Evolutionary conservation across 1,284 basidiomycete species (phyloP).

Genomic region (Singerocomus rubriflavus): DNA sequence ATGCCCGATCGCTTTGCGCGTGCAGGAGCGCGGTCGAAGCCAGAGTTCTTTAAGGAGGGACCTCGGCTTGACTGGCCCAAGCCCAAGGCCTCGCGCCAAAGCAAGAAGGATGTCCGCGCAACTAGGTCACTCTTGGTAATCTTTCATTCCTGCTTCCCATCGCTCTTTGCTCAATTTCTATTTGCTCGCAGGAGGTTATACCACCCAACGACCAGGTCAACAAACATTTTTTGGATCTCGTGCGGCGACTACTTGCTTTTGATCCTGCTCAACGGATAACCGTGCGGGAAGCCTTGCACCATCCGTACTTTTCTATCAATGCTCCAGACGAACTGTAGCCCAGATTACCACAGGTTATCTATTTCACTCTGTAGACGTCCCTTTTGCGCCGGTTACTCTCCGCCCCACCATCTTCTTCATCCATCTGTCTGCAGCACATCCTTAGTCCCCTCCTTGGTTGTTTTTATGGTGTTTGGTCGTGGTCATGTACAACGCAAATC

Average conservation of each 20-base stretch:
- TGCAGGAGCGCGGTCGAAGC: slow-evolving; percentile 70
- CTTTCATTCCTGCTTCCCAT: slow-evolving; percentile 14
- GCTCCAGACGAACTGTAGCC: slow-evolving; percentile 57
- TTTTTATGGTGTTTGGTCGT: slow-evolving; percentile 38
- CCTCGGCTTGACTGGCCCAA: slow-evolving; percentile 90
- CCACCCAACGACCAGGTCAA: slow-evolving; percentile 69
- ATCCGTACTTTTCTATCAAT: slow-evolving; percentile 76
- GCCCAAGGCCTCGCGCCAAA: slow-evolving; percentile 81
- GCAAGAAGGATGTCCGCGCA: slow-evolving; percentile 89
- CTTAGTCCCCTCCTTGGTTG: slow-evolving; percentile 30
- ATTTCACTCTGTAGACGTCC: slow-evolving; percentile 36
- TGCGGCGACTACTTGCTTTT: slow-evolving; percentile 85
- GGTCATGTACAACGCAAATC: slow-evolving; percentile 38
- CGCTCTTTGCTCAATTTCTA: slow-evolving; percentile 12
- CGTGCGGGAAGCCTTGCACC: slow-evolving; percentile 82
- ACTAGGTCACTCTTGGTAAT: slow-evolving; percentile 77
- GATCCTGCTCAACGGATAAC: slow-evolving; percentile 87
- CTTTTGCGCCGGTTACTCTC: slow-evolving; percentile 23
- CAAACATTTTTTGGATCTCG: slow-evolving; percentile 82
- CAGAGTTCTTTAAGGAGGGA: slow-evolving; percentile 90
- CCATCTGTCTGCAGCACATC: slow-evolving; percentile 25
- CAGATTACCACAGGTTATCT: slow-evolving; percentile 34
- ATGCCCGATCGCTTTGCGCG: slow-evolving; percentile 87
- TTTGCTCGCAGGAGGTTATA: slow-evolving; percentile 71
- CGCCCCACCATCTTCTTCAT: slow-evolving; percentile 22